phyloP scores from a whole-genome alignment of 352 stramenopile genomes.

The Globisporangium nunn region DNA sequence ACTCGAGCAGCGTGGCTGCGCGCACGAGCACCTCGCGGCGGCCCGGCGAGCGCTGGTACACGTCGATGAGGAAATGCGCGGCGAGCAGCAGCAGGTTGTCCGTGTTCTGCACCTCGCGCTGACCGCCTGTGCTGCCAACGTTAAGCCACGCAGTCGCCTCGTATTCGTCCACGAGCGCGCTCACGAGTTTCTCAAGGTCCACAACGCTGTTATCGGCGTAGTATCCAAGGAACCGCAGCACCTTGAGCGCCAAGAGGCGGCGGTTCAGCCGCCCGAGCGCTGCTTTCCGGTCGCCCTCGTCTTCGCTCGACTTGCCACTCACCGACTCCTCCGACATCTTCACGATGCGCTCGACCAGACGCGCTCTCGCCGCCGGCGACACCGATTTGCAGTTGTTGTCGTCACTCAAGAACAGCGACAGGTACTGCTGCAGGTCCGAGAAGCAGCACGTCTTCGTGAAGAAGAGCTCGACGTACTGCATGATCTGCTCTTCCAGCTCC shows the following conservation, averaged over 20 bases:
- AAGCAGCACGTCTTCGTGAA: slow-evolving; percentile 83
- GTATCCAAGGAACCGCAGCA: slow-evolving; percentile 60
- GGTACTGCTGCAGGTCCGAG: slow-evolving; percentile 78
- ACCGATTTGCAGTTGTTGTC: slow-evolving; percentile 8
- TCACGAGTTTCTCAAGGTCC: slow-evolving; percentile 31
- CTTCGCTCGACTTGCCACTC: slow-evolving; percentile 14
- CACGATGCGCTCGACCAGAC: slow-evolving; percentile 26
- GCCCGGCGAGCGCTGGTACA: slow-evolving; percentile 37
- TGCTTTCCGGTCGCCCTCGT: slow-evolving; percentile 25
- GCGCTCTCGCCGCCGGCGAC: slow-evolving; percentile 26
- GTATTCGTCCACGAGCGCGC: slow-evolving; percentile 59
- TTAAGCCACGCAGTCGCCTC: slow-evolving; percentile 70
- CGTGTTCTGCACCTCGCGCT: slow-evolving; percentile 80
- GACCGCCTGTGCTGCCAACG: slow-evolving; percentile 50
- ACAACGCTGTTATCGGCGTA: slow-evolving; percentile 20
- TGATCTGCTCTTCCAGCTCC: slow-evolving; percentile 38
- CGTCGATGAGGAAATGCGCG: slow-evolving; percentile 58
- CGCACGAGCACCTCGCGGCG: slow-evolving; percentile 40
- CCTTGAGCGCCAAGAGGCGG: slow-evolving; percentile 57
- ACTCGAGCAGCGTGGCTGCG: slow-evolving; percentile 57
- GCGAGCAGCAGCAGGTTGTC: slow-evolving; percentile 78
- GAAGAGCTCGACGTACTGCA: slow-evolving; percentile 61
- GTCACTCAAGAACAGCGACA: slow-evolving; percentile 31
- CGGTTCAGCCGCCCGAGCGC: slow-evolving; percentile 44
- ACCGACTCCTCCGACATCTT: slow-evolving; percentile 26